These are phyloP conservation scores for Lyophyllum semitale DNA, from an alignment of 768 basidiomycete species.

Conservation along the genomic window DNA sequence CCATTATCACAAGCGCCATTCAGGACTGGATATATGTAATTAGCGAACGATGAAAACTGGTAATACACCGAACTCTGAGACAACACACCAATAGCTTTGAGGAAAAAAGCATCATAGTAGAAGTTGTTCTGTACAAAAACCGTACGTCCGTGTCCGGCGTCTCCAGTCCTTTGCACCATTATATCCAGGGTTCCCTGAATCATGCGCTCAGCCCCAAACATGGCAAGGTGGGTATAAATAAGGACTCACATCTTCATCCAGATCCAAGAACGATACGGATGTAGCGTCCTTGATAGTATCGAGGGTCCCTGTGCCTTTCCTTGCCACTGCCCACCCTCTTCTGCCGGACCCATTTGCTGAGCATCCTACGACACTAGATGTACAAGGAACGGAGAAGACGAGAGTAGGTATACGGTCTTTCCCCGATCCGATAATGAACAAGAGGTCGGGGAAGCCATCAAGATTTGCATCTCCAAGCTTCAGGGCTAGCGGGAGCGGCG, in stretches of 20 bases:
- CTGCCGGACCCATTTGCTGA: constrained; percentile 46
- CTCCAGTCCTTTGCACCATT: constrained; percentile 83
- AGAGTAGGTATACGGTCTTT: constrained; percentile 57
- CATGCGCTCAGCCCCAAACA: neutral
- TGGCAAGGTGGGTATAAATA: neutral
- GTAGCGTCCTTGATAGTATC: constrained; percentile 75
- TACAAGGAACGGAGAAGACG: constrained; percentile 65
- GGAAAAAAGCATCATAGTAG: constrained; percentile 98
- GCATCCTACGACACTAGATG: constrained; percentile 58
- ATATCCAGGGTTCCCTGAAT: constrained; percentile 85
- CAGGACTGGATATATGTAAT: constrained; percentile 54
- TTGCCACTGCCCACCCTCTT: constrained; percentile 65
- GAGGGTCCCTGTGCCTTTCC: constrained; percentile 60
- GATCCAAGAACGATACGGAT: constrained; percentile 79
- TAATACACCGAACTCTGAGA: neutral
- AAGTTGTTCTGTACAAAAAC: constrained; percentile 95
- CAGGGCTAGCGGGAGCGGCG: constrained; percentile 74
- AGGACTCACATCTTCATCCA: constrained; percentile 91
- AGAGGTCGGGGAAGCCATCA: constrained; percentile 91
- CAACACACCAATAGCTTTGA: constrained; percentile 86
- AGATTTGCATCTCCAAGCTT: constrained; percentile 88
- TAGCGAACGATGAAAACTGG: neutral
- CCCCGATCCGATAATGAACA: constrained; percentile 54
- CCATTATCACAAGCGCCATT: constrained; percentile 92
- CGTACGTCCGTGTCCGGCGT: constrained; percentile 59